Percentiles rank a stretch among this genome's conserved stretches.
phyloP scores from a whole-genome alignment of 768 basidiomycete species.

The Tulasnella sp. region DNA sequence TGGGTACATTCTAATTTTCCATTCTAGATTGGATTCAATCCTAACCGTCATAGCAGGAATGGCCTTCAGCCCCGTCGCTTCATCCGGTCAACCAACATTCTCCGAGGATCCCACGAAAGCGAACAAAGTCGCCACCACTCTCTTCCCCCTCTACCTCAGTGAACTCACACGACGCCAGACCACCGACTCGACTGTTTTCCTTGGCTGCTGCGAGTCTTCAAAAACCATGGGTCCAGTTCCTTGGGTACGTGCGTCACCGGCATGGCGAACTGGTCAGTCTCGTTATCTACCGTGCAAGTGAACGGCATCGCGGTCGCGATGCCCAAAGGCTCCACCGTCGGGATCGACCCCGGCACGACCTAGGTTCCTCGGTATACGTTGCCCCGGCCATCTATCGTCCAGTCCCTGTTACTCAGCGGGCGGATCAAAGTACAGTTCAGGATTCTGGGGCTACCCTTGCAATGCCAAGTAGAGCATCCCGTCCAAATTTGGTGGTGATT shows the following conservation, averaged over 20 bases:
- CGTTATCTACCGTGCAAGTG: slow-evolving; percentile 47
- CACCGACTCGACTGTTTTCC: slow-evolving; percentile 51
- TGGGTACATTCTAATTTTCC: background rate
- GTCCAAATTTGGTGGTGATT: too few relatives aligned
- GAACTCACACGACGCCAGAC: slow-evolving; percentile 44
- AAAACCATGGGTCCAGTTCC: slow-evolving; percentile 41
- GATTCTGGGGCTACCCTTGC: too few relatives aligned
- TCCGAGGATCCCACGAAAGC: slow-evolving; percentile 59
- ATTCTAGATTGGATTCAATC: background rate
- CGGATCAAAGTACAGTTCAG: background rate
- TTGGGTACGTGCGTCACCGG: slow-evolving; percentile 39
- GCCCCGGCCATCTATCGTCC: background rate
- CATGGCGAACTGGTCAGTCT: slow-evolving; percentile 57
- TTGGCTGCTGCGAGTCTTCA: slow-evolving; percentile 45
- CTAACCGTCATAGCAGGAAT: slow-evolving; percentile 38
- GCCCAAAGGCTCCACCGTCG: slow-evolving; percentile 41
- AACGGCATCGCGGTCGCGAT: slow-evolving; percentile 32
- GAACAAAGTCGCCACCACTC: slow-evolving; percentile 43
- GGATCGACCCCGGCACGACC: slow-evolving; percentile 61
- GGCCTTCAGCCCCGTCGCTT: slow-evolving; percentile 57
- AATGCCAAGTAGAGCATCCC: too few relatives aligned
- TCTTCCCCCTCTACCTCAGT: slow-evolving; percentile 54
- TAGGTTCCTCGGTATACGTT: background rate
- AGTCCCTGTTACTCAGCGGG: background rate
- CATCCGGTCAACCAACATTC: slow-evolving; percentile 49